Evolutionary conservation across 148 eudicot species (phyloP), one percentile per base, ranked within the genome.

Genomic region (Oxyria digyna): DNA sequence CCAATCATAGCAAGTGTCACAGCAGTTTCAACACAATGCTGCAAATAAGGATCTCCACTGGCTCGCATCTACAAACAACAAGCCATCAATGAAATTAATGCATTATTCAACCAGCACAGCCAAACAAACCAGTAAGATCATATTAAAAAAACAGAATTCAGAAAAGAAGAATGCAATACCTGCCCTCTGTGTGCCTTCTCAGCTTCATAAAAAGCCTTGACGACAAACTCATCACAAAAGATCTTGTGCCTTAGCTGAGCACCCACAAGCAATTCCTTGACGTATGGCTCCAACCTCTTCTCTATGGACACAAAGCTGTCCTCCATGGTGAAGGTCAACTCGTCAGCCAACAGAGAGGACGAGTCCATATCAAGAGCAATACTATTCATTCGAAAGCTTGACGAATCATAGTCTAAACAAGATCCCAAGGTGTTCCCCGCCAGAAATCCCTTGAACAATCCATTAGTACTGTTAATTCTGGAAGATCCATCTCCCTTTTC

Each of bases 101-200:
- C 37, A 59, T 31, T 13, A 59, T 4, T 15, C 37, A 57, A 57
- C 64, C 35, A 57, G 29, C n/a, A 57, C 35, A 59, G 32, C 62
- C 31, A 24, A 54, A 54, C 32, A 54, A 8, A 23, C 3, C 27
- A 54, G 10, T 29, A 57, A 4, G 35, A 29, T 29, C 18, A 27
- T 17, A 29, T 69, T 46, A n/a, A n/a, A 32, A 35, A 46, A 27
- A 62, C 13, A 45, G 23, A 4, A 20, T 18, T 18, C 17, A 31
- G 10, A 9, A 63, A 6, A 11, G 66, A 4, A 11, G 20, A 54
- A 6, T 52, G 33, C 5, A 10, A 18, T 81, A 91, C 97, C 99
- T 94, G 99, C 11, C 99, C 99, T 73, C 92, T 82, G 42, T 94
- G 99, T 71, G 99, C 99, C 71, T 81, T 87, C 76, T 91, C 99